A percentile compares a stretch with the other conserved stretches of the same genome.
These are phyloP conservation scores for Aspergillus nomiae DNA, from an alignment of 2,329 filamentous ascomycete genomes.

Conservation along the genomic window DNA sequence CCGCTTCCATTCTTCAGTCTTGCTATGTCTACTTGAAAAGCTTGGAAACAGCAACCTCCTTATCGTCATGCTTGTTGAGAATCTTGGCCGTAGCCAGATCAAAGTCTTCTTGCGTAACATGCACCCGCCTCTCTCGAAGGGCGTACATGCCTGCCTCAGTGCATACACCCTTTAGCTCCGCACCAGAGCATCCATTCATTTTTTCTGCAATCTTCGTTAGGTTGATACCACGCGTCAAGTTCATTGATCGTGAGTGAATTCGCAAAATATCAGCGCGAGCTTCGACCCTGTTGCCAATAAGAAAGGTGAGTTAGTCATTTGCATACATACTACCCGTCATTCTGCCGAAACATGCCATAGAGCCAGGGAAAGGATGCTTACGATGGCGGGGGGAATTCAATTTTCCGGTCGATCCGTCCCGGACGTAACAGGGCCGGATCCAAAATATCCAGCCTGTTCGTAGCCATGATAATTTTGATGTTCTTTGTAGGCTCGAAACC, in stretches of 20 bases:
- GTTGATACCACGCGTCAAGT: slow-evolving; percentile 95
- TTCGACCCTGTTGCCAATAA: slow-evolving; percentile 62
- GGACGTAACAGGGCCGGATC: slow-evolving; percentile 92
- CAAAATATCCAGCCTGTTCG: slow-evolving; percentile 94
- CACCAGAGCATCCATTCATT: slow-evolving; percentile 98
- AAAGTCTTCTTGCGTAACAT: slow-evolving; percentile 99
- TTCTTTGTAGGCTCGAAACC: slow-evolving; percentile 99
- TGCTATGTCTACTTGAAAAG: slow-evolving; percentile 36
- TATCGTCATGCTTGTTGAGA: slow-evolving; percentile 99
- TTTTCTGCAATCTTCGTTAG: slow-evolving; percentile 98
- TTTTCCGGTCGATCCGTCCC: slow-evolving; percentile 98
- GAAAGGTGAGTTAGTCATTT: slow-evolving; percentile 22
- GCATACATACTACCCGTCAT: not conserved
- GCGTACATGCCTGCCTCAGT: slow-evolving; percentile 99
- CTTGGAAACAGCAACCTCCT: slow-evolving; percentile 62
- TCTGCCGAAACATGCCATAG: not conserved
- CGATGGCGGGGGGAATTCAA: slow-evolving; percentile 96
- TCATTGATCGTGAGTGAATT: slow-evolving; percentile 98
- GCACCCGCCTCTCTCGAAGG: slow-evolving; percentile 88
- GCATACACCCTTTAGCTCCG: slow-evolving; percentile 97
- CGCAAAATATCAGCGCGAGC: slow-evolving; percentile 95
- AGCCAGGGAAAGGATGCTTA: slow-evolving; percentile 31
- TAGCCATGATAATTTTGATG: slow-evolving; percentile 99
- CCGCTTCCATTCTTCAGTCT: not conserved
- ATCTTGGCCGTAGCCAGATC: slow-evolving; percentile 98